Percentiles rank a stretch among this genome's conserved stretches.
These are phyloP conservation scores for Solanum pinnatisectum DNA, from an alignment of 257 asterid genomes.

Conservation along the genomic window DNA sequence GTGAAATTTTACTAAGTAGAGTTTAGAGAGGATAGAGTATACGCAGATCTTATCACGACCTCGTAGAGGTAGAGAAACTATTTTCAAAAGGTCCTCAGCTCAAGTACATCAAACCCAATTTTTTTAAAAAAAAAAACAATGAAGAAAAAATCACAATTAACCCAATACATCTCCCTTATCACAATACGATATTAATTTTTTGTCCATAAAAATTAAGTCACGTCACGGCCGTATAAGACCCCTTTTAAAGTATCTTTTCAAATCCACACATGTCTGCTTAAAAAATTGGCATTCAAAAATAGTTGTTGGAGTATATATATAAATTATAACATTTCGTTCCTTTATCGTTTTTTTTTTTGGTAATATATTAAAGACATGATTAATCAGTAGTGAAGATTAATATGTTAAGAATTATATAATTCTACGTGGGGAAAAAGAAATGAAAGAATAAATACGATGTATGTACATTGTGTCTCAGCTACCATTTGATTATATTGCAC, in stretches of 20 bases:
- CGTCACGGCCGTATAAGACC: not conserved
- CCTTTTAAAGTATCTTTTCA: not conserved
- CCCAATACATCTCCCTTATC: not conserved
- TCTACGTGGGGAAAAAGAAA: not conserved
- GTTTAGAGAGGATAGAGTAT: too few species aligned
- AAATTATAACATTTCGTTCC: not conserved
- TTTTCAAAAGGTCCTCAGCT: too few species aligned
- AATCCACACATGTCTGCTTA: not conserved
- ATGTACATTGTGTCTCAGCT: not conserved
- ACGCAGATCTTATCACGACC: rapidly evolving
- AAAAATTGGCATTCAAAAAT: not conserved
- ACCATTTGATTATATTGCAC: not conserved
- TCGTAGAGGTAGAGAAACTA: not conserved
- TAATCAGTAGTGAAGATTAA: not conserved
- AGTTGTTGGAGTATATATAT: not conserved
- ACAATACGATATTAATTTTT: not conserved
- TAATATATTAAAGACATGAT: not conserved
- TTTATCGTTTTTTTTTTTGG: not conserved
- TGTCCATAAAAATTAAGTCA: not conserved
- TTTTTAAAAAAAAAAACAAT: too few species aligned
- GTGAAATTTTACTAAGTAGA: rapidly evolving
- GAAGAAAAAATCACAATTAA: too few species aligned
- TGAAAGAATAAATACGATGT: not conserved
- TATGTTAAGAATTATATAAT: not conserved
- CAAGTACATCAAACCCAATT: not conserved